Evolutionary conservation across 1,139 yeast genomes (phyloP).

Genomic region (Pichia sp.): DNA sequence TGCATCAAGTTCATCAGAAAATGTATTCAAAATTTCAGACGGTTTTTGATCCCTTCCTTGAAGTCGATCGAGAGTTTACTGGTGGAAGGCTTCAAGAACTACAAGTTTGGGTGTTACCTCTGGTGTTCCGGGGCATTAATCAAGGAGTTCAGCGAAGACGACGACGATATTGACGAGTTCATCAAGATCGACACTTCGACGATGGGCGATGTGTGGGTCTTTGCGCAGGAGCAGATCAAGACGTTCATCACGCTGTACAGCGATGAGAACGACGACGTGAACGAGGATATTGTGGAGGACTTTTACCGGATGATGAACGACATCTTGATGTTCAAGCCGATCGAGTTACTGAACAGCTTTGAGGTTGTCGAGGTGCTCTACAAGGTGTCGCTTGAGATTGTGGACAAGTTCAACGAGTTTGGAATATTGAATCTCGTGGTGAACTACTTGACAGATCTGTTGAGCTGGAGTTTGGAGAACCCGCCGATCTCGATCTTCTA

Average conservation of each 20-base stretch:
- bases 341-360: conserved; percentile 49
- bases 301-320: conserved; percentile 83
- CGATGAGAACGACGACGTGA: conserved; percentile 2
- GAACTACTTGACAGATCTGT: conserved; percentile 72
- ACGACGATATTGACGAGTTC: conserved; percentile 12
- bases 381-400: conserved; percentile 56
- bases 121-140: conserved; percentile 88
- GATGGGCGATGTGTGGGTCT: conserved; percentile 43
- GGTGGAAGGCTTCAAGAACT: conserved; percentile 61
- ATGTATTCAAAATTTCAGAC: conserved; percentile 62
- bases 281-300: conserved; percentile 71
- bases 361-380: conserved; percentile 55
- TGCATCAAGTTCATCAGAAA: conserved; percentile 63
- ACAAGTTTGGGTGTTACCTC: conserved; percentile 75
- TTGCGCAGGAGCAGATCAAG: conserved; percentile 45
- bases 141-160: conserved; percentile 50
- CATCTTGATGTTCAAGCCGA: conserved; percentile 73
- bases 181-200: conserved; percentile 30
- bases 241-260: conserved; percentile 38
- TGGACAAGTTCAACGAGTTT: conserved; percentile 54
- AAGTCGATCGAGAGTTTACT: conserved; percentile 62
- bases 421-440: conserved; percentile 70
- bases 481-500: conserved; percentile 76
- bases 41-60: conserved; percentile 60
- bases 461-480: conserved; percentile 76